These are phyloP conservation scores for Gnomoniopsis sp. DNA, from an alignment of 2,329 filamentous ascomycete species.

Conservation along the genomic window DNA sequence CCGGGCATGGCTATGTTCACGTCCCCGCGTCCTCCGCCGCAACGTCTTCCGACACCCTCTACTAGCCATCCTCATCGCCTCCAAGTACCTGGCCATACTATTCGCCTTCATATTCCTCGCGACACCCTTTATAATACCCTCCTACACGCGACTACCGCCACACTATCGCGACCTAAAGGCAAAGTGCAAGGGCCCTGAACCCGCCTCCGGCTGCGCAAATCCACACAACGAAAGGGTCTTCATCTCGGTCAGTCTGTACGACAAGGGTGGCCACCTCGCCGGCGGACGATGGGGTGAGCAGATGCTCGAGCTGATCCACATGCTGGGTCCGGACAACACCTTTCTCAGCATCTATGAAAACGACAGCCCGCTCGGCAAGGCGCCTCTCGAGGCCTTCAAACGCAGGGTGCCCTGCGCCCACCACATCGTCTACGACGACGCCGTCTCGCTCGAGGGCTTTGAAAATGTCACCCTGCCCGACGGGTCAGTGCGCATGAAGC, in stretches of 20 bases:
- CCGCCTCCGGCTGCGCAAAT: conserved; percentile 35
- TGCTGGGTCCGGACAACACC: conserved; percentile 65
- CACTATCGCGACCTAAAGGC: conserved; percentile 34
- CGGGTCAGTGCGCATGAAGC: conserved; percentile 61
- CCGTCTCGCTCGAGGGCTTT: conserved; percentile 53
- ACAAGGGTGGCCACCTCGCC: conserved; percentile 57
- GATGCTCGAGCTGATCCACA: conserved; percentile 58
- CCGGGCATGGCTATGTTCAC: conserved; percentile 15
- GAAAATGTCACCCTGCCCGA: conserved; percentile 60
- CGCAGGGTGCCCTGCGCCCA: conserved; percentile 41
- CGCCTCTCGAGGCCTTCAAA: conserved; percentile 52
- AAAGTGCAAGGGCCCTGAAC: conserved; percentile 27
- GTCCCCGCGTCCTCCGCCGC: conserved; percentile 14
- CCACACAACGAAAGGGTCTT: conserved; percentile 62
- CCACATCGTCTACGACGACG: conserved; percentile 56
- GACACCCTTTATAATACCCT: conserved; percentile 36
- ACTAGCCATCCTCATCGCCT: conserved; percentile 2
- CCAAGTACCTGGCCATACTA: conserved; percentile 25
- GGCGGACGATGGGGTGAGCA: conserved; percentile 61
- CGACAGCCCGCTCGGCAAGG: conserved; percentile 53
- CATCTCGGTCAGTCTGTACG: conserved; percentile 69
- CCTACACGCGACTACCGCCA: conserved; percentile 37
- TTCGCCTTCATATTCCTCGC: conserved; percentile 29
- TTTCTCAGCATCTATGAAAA: conserved; percentile 74
- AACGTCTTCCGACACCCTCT: conserved; percentile 13